These are phyloP conservation scores for Sporothrix brunneoviolacea DNA, from an alignment of 2,329 filamentous ascomycete species.

Conservation along the genomic window DNA sequence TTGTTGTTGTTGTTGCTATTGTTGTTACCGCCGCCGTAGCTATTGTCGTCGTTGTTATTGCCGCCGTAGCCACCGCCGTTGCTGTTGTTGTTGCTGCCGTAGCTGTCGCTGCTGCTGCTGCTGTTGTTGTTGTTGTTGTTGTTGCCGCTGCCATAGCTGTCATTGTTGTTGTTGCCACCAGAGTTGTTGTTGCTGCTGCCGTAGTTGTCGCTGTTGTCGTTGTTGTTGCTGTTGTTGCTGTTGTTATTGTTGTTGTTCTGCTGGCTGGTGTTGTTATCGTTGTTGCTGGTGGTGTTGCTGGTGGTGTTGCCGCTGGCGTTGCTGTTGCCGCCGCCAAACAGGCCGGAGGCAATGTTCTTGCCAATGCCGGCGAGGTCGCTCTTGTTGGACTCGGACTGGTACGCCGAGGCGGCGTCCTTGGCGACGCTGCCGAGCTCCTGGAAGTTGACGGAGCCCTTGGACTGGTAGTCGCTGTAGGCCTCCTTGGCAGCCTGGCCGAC, in stretches of 20 bases:
- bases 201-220: constrained; percentile 1
- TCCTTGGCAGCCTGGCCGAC: constrained; percentile 20
- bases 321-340: constrained; percentile 8
- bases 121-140: neutral
- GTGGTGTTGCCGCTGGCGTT: neutral
- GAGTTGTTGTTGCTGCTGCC: neutral
- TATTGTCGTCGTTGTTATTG: constrained; percentile 2
- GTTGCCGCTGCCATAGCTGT: neutral
- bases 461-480: constrained; percentile 18
- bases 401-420: constrained; percentile 27
- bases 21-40: constrained; percentile 6
- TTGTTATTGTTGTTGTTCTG: neutral
- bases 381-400: constrained; percentile 16
- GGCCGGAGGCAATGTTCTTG: constrained; percentile 15
- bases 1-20: constrained; percentile 4
- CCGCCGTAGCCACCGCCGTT: neutral
- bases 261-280: neutral
- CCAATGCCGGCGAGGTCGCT: constrained; percentile 11
- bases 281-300: constrained; percentile 1
- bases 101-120: constrained; percentile 4
- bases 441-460: constrained; percentile 29
- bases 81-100: neutral
- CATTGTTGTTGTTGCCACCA: neutral
- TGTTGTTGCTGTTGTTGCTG: constrained; percentile 1
- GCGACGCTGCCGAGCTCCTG: constrained; percentile 26